Evolutionary conservation across 2,329 filamentous ascomycete genomes (phyloP).

Genomic region (Botrytis elliptica): DNA sequence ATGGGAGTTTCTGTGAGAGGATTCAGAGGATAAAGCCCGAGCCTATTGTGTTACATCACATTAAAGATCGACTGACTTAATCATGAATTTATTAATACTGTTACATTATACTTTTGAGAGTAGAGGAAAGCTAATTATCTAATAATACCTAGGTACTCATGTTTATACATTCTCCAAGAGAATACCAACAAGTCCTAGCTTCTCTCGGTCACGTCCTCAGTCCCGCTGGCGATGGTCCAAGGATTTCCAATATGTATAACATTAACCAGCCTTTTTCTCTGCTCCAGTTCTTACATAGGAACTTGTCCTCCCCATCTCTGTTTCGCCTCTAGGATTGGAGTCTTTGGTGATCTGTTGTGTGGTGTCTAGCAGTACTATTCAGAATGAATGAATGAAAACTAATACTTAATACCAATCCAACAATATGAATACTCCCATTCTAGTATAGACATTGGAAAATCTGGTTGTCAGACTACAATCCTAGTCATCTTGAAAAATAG

Average conservation of each 20-base stretch:
- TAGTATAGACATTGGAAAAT: neutral
- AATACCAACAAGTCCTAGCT: neutral
- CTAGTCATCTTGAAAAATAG: neutral
- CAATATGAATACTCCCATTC: too few species aligned
- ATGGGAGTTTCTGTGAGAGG: too few species aligned
- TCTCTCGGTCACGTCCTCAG: neutral
- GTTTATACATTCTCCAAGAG: neutral
- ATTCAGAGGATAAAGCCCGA: neutral
- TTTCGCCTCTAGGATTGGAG: neutral
- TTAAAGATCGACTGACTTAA: too few species aligned
- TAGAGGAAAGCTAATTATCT: neutral
- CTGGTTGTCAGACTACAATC: neutral
- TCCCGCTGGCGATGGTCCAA: neutral
- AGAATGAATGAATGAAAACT: neutral
- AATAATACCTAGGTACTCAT: neutral
- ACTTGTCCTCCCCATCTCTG: neutral
- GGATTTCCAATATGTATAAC: neutral
- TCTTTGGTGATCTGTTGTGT: neutral
- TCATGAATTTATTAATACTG: too few species aligned
- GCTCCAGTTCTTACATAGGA: neutral
- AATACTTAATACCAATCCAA: too few species aligned
- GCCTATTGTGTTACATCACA: neutral
- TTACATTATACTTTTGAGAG: neutral
- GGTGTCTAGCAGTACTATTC: neutral
- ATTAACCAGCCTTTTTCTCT: neutral